Percentiles rank a stretch among this genome's conserved stretches.
Conservation (phyloP, 441 rosid genomes). For the Sinapis alba region DNA sequence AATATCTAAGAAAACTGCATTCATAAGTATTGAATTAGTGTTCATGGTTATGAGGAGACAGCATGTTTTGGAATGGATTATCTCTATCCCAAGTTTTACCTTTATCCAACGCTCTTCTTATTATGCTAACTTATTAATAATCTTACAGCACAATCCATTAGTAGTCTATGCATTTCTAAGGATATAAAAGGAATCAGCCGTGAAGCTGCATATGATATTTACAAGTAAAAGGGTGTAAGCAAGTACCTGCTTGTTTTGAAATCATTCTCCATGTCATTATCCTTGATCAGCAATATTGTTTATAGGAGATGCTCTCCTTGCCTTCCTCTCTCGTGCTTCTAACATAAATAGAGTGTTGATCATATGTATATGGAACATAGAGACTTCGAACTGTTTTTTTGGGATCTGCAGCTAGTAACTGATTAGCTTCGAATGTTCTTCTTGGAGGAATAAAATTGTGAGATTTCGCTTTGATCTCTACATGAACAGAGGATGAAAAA, state of each 20-base stretch:
- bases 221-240: not conserved
- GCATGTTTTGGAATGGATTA: not conserved
- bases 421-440: not conserved
- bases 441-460: not conserved
- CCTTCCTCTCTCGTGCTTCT: not conserved
- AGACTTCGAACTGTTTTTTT: too few species aligned
- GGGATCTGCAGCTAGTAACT: not conserved
- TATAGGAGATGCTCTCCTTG: not conserved
- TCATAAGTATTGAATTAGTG: slow-evolving; percentile 26
- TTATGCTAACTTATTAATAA: not conserved
- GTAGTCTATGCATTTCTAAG: not conserved
- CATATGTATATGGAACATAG: too few species aligned
- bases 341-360: not conserved
- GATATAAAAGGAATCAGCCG: not conserved
- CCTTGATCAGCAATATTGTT: not conserved
- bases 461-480: not conserved
- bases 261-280: not conserved
- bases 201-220: not conserved
- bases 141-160: not conserved
- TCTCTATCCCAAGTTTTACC: not conserved
- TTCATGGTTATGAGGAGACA: slow-evolving; percentile 19
- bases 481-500: too few species aligned
- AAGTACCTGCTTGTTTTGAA: not conserved
- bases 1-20: slow-evolving; percentile 10
- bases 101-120: not conserved